Evolutionary conservation across 148 eudicot species (phyloP), one percentile per base, ranked within the genome.

Genomic region (Heliosperma pusillum): DNA sequence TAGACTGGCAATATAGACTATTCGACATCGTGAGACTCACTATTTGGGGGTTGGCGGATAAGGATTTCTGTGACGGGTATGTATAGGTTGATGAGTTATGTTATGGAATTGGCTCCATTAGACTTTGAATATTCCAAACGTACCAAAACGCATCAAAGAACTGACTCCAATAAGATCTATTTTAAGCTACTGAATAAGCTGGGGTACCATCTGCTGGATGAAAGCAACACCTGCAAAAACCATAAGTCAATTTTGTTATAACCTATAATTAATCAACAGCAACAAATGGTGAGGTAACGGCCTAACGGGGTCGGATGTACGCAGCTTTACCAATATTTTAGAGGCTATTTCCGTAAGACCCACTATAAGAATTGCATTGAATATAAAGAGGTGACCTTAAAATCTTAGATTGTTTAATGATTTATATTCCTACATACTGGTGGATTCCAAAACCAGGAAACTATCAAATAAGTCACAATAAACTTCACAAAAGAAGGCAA

Each of bases 1-100:
- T 78, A 21, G 86, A 80, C 76, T 72, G 82, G 74, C 66, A 79
- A 70, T 84, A 84, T 45, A 88, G 65, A 70, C 84, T 79, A 70
- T 84, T 84, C 64, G 87, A 84, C 90, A 88, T 88, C 2, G 42
- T 72, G 4, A 42, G 12, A 40, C 62, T 15, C 66, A 36, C 50
- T 17, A 8, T 16, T 29, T 75, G 11, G 33, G 11, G 33, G 7
- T 10, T 36, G 42, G 42, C 42, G 7, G 42, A 36, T 36, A 36
- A 2, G 42, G 42, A 6, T 36, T 36, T 36, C 42, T 36, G 6
- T 36, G 10, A 36, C 22, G 52, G 27, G 52, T 70, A 36, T 42
- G 20, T 44, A 60, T 67, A 59, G 17, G 60, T 26, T 70, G 69
- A 27, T 70, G 26, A 16, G 33, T 11, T 16, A 53, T 13, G 40